Conservation (phyloP, 208 protist genomes). For the Trypanosoma congolense region DNA sequence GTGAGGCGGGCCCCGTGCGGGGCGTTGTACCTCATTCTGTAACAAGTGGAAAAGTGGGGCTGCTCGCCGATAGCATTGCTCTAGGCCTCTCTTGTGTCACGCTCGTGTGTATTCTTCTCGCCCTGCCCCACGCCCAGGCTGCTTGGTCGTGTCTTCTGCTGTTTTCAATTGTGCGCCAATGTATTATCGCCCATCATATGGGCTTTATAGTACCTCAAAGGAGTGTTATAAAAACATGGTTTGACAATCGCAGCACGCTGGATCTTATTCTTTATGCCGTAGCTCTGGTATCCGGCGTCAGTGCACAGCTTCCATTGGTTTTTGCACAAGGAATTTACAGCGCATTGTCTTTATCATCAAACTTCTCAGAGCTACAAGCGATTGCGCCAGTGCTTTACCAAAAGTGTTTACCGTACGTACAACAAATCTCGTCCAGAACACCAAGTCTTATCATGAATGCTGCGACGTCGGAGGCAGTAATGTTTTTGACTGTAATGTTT, state of each 20-base stretch:
- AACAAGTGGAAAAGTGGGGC: conserved; percentile 5
- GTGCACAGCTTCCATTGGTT: conserved; percentile 35
- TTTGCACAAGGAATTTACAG: conserved; percentile 44
- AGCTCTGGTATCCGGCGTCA: conserved; percentile 41
- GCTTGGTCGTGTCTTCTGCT: conserved; percentile 34
- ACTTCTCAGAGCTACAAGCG: conserved; percentile 1
- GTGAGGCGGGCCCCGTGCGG: conserved; percentile 9
- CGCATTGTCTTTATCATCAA: conserved; percentile 25
- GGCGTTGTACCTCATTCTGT: not conserved
- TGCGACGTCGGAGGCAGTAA: conserved; percentile 54
- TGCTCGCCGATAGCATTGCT: conserved; percentile 4
- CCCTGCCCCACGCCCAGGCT: not conserved
- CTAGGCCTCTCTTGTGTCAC: not conserved
- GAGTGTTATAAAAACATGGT: conserved; percentile 35
- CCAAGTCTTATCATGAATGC: conserved; percentile 34
- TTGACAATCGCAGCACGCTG: conserved; percentile 50
- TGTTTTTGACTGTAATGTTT: conserved; percentile 67
- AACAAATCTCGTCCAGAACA: conserved; percentile 29
- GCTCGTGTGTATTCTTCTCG: conserved; percentile 6
- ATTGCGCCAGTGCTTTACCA: conserved; percentile 24
- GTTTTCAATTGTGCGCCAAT: conserved; percentile 38
- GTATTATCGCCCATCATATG: conserved; percentile 30
- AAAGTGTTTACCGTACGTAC: conserved; percentile 31
- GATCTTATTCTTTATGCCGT: conserved; percentile 41
- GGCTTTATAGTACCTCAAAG: conserved; percentile 41